Evolutionary conservation across 148 eudicot genomes (phyloP), one percentile per base, ranked within the genome.

Genomic region (Suaeda aralocaspica): DNA sequence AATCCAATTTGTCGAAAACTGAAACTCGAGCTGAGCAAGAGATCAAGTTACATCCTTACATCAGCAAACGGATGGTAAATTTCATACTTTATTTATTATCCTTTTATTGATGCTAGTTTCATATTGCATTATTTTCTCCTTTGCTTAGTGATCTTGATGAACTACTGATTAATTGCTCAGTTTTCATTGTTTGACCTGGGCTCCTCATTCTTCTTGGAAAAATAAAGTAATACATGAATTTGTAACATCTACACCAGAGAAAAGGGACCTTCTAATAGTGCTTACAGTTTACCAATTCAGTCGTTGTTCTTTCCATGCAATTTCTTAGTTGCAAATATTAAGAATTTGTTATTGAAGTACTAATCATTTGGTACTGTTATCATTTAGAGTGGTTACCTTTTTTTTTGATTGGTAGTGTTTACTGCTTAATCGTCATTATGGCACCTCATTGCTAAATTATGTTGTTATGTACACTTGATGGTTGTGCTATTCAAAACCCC

Each of bases 41-140:
- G 68, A 52, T 82, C 50, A 76, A 81, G 66, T 72, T 93, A 64
- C 90, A 86, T 61, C 98, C 98, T 80, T 93, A 93, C 62, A 69
- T 93, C 78, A 87, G 96, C 88, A 90, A 90, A 77, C 83, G 95
- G 66, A 87, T 79, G 98, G 98, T 93, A 87, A 84, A 34, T 36
- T 59, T 29, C 29, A 1, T 64, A 45, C 44, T 65, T 58, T 24
- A 39, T 59, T 26, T 14, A 26, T 9, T 21, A n/a, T 6, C 22
- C 22, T 69, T 56, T 53, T 19, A 19, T 4, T 59, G 29, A 10
- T 10, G 45, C 26, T 66, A 66, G 22, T 53, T 28, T 6, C 44
- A 55, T n/a, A 21, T 26, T 1, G 33, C 42, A 36, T 25, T 25
- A 4, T 26, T 34, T 51, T 18, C 2, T 1, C 6, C 55, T 72